Percentiles rank a stretch among this genome's conserved stretches.
Conservation (phyloP, 192 early-diverging fungal species). For the Coemansia sp. region DNA sequence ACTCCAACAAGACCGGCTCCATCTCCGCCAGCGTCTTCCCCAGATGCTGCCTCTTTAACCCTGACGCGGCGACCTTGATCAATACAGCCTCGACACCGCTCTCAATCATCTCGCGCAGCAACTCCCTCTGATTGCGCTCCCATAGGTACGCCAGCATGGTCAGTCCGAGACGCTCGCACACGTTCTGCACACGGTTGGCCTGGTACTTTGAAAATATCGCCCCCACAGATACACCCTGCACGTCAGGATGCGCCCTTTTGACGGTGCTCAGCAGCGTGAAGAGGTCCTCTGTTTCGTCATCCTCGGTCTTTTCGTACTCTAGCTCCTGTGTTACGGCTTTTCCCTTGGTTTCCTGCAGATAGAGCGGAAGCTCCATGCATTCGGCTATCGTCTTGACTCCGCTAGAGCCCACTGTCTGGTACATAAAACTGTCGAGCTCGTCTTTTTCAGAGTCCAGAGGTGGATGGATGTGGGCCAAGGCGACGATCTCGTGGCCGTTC, state of each 20-base stretch:
- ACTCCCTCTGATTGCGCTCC: slow-evolving; percentile 77
- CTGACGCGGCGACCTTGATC: slow-evolving; percentile 91
- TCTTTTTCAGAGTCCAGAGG: slow-evolving; percentile 61
- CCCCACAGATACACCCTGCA: slow-evolving; percentile 85
- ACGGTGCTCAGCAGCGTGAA: slow-evolving; percentile 67
- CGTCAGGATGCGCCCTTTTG: slow-evolving; percentile 67
- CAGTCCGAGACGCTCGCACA: slow-evolving; percentile 86
- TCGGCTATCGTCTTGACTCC: slow-evolving; percentile 78
- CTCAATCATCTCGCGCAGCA: slow-evolving; percentile 84
- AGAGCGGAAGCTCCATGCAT: slow-evolving; percentile 84
- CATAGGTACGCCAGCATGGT: slow-evolving; percentile 84
- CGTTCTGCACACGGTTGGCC: slow-evolving; percentile 92
- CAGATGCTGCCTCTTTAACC: slow-evolving; percentile 59
- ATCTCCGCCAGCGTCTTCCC: slow-evolving; percentile 77
- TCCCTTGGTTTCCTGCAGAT: slow-evolving; percentile 70
- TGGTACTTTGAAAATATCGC: slow-evolving; percentile 98
- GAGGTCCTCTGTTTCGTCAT: slow-evolving; percentile 96
- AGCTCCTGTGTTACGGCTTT: slow-evolving; percentile 58
- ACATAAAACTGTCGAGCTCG: slow-evolving; percentile 94
- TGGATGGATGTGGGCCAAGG: slow-evolving; percentile 89
- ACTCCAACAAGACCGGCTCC: slow-evolving; percentile 63
- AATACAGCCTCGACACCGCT: slow-evolving; percentile 75
- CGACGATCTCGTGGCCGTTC: slow-evolving; percentile 89
- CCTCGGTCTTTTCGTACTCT: slow-evolving; percentile 62
- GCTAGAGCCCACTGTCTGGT: slow-evolving; percentile 95